Evolutionary conservation across 2,329 filamentous ascomycete species (phyloP).

Genomic region (Eutypella sp.): DNA sequence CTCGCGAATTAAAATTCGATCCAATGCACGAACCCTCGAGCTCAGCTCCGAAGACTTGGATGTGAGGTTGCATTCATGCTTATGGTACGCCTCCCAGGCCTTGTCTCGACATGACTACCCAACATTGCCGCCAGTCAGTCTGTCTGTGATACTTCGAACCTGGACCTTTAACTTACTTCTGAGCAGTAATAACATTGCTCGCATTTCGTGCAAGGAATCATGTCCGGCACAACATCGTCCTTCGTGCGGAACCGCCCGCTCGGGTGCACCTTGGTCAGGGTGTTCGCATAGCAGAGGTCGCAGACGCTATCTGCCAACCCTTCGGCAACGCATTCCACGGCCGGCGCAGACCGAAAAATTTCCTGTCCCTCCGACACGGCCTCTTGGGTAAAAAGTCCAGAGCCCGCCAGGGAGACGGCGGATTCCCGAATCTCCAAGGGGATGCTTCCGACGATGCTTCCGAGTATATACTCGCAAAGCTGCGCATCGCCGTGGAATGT

Average conservation of each 20-base stretch:
- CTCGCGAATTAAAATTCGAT: conserved; percentile 23
- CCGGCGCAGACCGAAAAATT: conserved; percentile 19
- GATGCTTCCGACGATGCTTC: background rate
- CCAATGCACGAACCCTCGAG: conserved; percentile 13
- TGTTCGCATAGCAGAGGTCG: conserved; percentile 22
- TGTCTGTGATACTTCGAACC: background rate
- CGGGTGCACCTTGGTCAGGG: conserved; percentile 1
- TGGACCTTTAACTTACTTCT: conserved; percentile 12
- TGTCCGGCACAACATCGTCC: background rate
- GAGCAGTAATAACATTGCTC: conserved; percentile 22
- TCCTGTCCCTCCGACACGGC: conserved; percentile 17
- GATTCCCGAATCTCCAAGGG: conserved; percentile 9
- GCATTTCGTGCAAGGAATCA: conserved; percentile 19
- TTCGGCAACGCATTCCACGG: conserved; percentile 7
- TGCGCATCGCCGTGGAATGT: background rate
- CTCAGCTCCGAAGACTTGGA: conserved; percentile 10
- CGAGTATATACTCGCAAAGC: background rate
- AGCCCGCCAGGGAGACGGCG: conserved; percentile 14
- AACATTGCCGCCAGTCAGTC: background rate
- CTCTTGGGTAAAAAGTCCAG: conserved; percentile 19
- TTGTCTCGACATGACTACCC: conserved; percentile 23
- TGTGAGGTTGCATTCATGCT: conserved; percentile 24
- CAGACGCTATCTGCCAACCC: conserved; percentile 11
- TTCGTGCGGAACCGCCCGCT: conserved; percentile 4
- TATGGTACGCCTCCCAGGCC: conserved; percentile 26